Conservation (phyloP, 768 basidiomycete species). For the Termitomyces sp. region DNA sequence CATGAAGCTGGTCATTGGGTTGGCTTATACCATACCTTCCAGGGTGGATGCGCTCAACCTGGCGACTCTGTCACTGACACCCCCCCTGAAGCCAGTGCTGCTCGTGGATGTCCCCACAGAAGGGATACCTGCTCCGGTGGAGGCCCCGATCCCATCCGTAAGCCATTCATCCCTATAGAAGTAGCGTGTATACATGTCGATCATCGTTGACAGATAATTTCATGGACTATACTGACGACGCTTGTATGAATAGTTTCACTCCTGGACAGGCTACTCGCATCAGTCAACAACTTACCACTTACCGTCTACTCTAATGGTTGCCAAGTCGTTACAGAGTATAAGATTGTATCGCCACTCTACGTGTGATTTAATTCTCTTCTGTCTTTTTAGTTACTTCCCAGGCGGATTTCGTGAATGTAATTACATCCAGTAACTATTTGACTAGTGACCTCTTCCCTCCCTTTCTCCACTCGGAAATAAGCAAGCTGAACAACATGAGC, state of each 20-base stretch:
- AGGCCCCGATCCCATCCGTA: background rate
- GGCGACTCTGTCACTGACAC: conserved; percentile 46
- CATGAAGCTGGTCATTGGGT: conserved; percentile 56
- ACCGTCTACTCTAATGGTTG: no score
- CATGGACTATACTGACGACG: background rate
- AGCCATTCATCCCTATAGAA: background rate
- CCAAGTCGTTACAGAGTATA: no score
- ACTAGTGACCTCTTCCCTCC: no score
- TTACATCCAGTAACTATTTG: no score
- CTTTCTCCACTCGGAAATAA: no score
- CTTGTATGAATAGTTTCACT: background rate
- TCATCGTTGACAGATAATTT: background rate
- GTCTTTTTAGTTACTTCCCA: no score
- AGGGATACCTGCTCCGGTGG: conserved; percentile 29
- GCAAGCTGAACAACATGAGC: no score
- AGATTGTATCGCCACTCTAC: no score
- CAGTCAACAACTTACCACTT: background rate
- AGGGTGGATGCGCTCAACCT: conserved; percentile 39
- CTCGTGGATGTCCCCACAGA: conserved; percentile 30
- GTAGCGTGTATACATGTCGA: background rate
- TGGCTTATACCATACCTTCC: conserved; percentile 58
- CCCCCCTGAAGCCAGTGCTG: conserved; percentile 41
- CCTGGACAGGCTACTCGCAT: background rate
- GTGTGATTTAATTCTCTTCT: no score
- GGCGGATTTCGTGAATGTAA: no score